Percentiles rank a stretch among this genome's conserved stretches.
Evolutionary conservation across 768 basidiomycete species (phyloP).

Genomic region (Filobasidium wieringae): DNA sequence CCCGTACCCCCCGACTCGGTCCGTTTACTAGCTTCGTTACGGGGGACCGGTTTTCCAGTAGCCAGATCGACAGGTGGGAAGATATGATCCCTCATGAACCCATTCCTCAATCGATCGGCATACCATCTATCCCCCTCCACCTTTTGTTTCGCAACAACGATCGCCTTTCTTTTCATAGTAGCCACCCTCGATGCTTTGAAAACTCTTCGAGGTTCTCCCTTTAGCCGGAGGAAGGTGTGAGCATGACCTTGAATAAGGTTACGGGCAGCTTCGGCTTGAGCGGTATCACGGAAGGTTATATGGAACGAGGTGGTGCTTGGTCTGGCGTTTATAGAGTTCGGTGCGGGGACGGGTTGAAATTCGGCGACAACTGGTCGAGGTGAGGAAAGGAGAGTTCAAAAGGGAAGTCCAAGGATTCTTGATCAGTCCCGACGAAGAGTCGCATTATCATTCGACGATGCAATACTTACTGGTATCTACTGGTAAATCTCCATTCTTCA

Average conservation of each 20-base stretch:
- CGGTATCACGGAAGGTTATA: background rate
- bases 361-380: background rate
- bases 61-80: background rate
- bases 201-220: background rate
- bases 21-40: background rate
- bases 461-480: background rate
- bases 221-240: background rate
- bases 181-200: background rate
- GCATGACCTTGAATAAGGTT: background rate
- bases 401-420: background rate
- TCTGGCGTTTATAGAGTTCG: background rate
- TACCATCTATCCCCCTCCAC: background rate
- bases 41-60: background rate
- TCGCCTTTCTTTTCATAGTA: background rate
- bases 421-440: background rate
- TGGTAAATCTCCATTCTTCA: background rate
- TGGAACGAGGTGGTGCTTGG: background rate
- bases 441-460: background rate
- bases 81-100: background rate
- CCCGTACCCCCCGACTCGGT: no score
- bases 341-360: background rate
- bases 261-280: background rate
- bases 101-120: background rate
- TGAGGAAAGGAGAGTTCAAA: background rate
- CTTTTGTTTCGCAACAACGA: background rate